Conservation (phyloP, 2,329 filamentous ascomycete genomes). For the Verticillium dahliae region DNA sequence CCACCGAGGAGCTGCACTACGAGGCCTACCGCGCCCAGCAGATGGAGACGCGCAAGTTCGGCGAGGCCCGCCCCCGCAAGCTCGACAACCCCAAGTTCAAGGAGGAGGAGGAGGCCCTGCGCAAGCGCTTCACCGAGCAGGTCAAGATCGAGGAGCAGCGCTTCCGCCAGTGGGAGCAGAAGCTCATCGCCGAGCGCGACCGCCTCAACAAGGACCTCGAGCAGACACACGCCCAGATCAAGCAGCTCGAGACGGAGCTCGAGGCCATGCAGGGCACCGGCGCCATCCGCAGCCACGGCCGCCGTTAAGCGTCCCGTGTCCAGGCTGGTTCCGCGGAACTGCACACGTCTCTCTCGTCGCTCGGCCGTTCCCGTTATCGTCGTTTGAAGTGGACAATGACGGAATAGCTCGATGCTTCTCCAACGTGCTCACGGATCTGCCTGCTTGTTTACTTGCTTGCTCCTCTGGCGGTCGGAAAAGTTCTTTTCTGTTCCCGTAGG, state of each 20-base stretch:
- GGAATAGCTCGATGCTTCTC: not conserved
- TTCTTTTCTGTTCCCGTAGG: not conserved
- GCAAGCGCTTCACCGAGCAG: conserved; percentile 99
- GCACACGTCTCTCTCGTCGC: conserved; percentile 3
- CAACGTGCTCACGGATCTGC: conserved; percentile 4
- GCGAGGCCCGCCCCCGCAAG: conserved; percentile 94
- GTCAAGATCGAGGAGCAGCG: conserved; percentile 99
- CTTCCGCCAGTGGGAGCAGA: conserved; percentile 99
- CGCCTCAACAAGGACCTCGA: conserved; percentile 99
- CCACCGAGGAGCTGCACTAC: conserved; percentile 98
- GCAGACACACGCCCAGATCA: conserved; percentile 91
- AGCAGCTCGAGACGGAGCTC: conserved; percentile 85
- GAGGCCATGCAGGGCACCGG: conserved; percentile 81
- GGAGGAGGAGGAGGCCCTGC: conserved; percentile 96
- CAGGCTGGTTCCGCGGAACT: not conserved
- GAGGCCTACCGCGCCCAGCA: conserved; percentile 98
- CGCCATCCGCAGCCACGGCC: conserved; percentile 86
- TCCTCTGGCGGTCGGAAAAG: not conserved
- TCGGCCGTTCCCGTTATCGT: conserved; percentile 13
- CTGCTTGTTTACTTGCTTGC: not conserved
- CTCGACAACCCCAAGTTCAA: conserved; percentile 99
- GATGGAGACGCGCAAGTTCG: conserved; percentile 99
- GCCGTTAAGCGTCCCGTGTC: conserved; percentile 58
- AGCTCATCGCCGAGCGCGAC: conserved; percentile 97
- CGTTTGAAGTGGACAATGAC: not conserved